Base-by-base conservation (phyloP, 177 flowering plant species). In the Tripterygium wilfordii region DNA sequence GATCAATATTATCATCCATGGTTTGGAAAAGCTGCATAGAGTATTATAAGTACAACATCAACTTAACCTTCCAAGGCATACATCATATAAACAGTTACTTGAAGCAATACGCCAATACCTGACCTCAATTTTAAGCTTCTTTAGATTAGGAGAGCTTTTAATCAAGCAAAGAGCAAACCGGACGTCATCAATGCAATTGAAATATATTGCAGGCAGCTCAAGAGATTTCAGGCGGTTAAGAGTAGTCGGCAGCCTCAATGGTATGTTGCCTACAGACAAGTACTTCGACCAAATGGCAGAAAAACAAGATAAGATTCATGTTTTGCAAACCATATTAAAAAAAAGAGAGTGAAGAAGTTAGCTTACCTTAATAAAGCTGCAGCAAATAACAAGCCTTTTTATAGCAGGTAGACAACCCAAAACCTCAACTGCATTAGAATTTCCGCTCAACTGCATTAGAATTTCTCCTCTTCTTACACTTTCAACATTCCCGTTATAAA, bases 101-200 rank as follows among this genome's bases (percentile, higher is more conserved):
- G 33, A 30, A 30, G n/a, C n/a, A n/a, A n/a, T n/a, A n/a, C n/a
- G n/a, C n/a, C 14, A 24, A 18, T 5, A 17, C n/a, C 48, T 53
- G 1, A 53, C 57, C 48, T 8, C 15, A 6, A 53, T 31, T 3
- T 2, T 23, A 23, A 53, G 57, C 25, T 42, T 16, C 24, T 42
- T 14, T 15, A 53, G 27, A n/a, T 53, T 42, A 16, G 57, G 57
- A 10, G 32, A 53, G 32, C 41, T 42, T 25, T 32, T 32, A 33
- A 53, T 42, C 9, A 43, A 35, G 57, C 40, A 24, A 33, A 53
- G 39, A 25, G 18, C 12, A 33, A 10, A 24, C 9, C 16, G 6
- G 32, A 33, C 13, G 21, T 43, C 42, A 10, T n/a, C 29, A 26
- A 14, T 1, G 4, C 21, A 16, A 4, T 8, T 3, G 16, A 53